Conservation (phyloP, 169 alveolate species). For the Ichthyophthirius multifiliis region DNA sequence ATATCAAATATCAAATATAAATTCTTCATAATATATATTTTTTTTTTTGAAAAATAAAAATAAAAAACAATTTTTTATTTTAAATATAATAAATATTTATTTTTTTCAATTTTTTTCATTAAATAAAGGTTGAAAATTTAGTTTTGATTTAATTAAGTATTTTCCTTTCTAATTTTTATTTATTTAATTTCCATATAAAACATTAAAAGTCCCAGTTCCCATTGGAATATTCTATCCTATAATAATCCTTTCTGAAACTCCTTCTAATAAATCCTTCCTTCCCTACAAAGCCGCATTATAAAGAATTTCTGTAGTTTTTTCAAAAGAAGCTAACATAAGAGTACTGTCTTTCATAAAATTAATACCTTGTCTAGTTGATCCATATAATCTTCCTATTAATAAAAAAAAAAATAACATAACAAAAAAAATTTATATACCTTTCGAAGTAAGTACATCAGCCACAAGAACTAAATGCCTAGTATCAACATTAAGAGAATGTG, state of each 20-base stretch:
- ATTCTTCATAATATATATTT: no score
- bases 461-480: conserved; percentile 94
- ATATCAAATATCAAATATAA: no score
- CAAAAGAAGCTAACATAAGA: conserved; percentile 98
- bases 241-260: conserved; percentile 43
- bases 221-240: conserved; percentile 39
- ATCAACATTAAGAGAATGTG: conserved; percentile 94
- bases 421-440: conserved; percentile 55
- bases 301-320: conserved; percentile 97
- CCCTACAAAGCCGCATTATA: conserved; percentile 94
- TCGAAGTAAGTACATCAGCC: conserved; percentile 98
- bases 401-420: background rate
- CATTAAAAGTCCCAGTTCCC: conserved; percentile 41
- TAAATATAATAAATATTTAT: background rate
- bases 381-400: conserved; percentile 90
- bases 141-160: background rate
- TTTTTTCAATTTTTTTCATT: no score
- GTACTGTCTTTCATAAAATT: conserved; percentile 96
- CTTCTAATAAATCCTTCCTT: conserved; percentile 29
- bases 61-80: background rate
- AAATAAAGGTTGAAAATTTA: no score
- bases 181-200: conserved; percentile 20
- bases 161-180: no score
- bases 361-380: conserved; percentile 97
- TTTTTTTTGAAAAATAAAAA: background rate